phyloP scores from a whole-genome alignment of 208 protist species.

The Herpetomonas samuelpessoai region DNA sequence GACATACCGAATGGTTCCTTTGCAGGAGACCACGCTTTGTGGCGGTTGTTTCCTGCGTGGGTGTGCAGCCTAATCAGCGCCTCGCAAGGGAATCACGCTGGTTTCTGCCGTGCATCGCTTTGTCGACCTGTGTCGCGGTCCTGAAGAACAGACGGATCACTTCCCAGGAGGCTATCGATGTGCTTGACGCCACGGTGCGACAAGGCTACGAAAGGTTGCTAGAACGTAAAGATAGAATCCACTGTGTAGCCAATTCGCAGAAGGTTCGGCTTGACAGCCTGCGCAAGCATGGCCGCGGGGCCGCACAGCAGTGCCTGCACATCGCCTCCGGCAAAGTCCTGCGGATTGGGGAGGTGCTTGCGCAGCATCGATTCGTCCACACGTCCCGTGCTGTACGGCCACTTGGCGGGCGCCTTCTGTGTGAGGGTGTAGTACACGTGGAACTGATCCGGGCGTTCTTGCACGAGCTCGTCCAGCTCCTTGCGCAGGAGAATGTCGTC shows the following conservation, averaged over 20 bases:
- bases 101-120: too few species aligned
- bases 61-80: too few species aligned
- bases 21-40: too few species aligned
- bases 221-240: slow-evolving; percentile 75
- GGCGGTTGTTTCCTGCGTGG: too few species aligned
- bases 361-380: slow-evolving; percentile 76
- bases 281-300: slow-evolving; percentile 84
- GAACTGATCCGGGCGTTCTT: slow-evolving; percentile 37
- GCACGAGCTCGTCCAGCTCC: slow-evolving; percentile 70
- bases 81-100: too few species aligned
- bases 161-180: too few species aligned
- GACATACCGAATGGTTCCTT: too few species aligned
- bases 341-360: slow-evolving; percentile 50
- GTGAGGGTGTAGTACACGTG: slow-evolving; percentile 85
- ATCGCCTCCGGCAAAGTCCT: slow-evolving; percentile 20
- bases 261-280: slow-evolving; percentile 79
- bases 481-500: slow-evolving; percentile 90
- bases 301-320: slow-evolving; percentile 85
- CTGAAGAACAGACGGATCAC: too few species aligned
- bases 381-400: slow-evolving; percentile 69
- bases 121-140: too few species aligned
- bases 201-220: too few species aligned
- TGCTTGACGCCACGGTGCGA: too few species aligned
- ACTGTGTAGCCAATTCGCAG: slow-evolving; percentile 67
- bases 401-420: slow-evolving; percentile 30